Conservation (phyloP, 768 basidiomycete species). For the Exidia glandulosa region DNA sequence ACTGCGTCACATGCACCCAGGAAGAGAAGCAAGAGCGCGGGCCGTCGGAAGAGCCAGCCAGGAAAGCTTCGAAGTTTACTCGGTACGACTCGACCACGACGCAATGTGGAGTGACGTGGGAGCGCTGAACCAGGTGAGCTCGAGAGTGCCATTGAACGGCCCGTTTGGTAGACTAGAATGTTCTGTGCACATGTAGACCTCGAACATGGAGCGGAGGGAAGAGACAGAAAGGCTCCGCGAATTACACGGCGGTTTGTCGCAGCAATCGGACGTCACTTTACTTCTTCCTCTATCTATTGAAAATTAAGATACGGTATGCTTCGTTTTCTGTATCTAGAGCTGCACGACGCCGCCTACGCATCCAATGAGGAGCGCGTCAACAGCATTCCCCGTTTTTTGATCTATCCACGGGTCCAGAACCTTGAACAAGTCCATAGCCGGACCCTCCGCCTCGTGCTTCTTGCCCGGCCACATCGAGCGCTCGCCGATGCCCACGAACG, state of each 20-base stretch:
- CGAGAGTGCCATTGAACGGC: neutral
- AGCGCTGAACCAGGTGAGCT: neutral
- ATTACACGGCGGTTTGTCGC: too few relatives aligned
- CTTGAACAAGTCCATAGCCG: conserved; percentile 65
- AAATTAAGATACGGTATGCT: too few relatives aligned
- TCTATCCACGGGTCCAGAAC: conserved; percentile 68
- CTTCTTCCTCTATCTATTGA: too few relatives aligned
- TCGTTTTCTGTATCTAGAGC: conserved; percentile 19
- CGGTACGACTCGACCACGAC: neutral
- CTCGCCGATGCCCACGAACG: conserved; percentile 77
- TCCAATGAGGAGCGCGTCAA: conserved; percentile 60
- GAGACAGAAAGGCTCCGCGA: too few relatives aligned
- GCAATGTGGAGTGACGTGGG: neutral
- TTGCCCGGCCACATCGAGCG: conserved; percentile 79
- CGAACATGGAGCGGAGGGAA: too few relatives aligned
- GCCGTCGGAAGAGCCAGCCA: neutral
- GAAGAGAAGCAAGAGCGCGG: neutral
- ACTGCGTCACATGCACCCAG: neutral
- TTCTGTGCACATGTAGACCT: too few relatives aligned
- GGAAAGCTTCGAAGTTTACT: neutral
- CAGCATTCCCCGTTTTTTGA: conserved; percentile 44
- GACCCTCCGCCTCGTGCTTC: conserved; percentile 31
- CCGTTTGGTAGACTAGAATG: too few relatives aligned
- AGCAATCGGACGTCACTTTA: too few relatives aligned
- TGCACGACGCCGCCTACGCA: conserved; percentile 52